Evolutionary conservation across 2,329 filamentous ascomycete species (phyloP).

Genomic region (Neopestalotiopsis clavispora): DNA sequence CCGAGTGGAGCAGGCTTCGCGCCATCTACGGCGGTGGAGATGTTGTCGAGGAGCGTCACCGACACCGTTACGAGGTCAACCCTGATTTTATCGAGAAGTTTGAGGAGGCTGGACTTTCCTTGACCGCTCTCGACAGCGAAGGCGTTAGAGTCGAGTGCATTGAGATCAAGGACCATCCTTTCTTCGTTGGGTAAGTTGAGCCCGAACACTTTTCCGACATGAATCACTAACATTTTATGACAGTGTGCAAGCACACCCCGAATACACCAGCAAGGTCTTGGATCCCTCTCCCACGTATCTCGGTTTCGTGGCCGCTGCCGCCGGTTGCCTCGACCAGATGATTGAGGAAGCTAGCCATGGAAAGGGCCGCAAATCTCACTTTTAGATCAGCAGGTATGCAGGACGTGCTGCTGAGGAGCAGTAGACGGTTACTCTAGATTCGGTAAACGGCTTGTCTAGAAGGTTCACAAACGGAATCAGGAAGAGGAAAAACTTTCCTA

Average conservation of each 20-base stretch:
- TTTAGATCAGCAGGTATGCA: background rate
- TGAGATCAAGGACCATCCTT: constrained; percentile 83
- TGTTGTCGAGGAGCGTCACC: constrained; percentile 74
- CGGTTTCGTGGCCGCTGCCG: constrained; percentile 81
- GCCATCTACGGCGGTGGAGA: constrained; percentile 69
- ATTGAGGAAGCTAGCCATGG: constrained; percentile 13
- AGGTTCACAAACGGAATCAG: background rate
- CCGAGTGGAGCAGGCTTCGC: constrained; percentile 79
- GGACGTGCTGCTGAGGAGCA: background rate
- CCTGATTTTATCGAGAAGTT: constrained; percentile 74
- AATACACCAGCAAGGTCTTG: constrained; percentile 80
- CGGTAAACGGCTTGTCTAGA: constrained; percentile 6
- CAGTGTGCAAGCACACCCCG: constrained; percentile 85
- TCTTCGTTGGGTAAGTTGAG: constrained; percentile 61
- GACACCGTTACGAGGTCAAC: constrained; percentile 92
- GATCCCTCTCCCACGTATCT: constrained; percentile 77
- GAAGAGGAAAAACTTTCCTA: background rate
- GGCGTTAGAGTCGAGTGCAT: constrained; percentile 83
- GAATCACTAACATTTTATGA: constrained; percentile 8
- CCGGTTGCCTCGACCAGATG: constrained; percentile 63
- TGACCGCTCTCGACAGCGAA: constrained; percentile 80
- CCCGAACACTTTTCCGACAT: background rate
- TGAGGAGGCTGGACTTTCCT: constrained; percentile 71
- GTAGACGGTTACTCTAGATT: background rate
- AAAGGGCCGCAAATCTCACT: constrained; percentile 3